Conservation (phyloP, 495 filamentous ascomycete species). For the Viridothelium virens region DNA sequence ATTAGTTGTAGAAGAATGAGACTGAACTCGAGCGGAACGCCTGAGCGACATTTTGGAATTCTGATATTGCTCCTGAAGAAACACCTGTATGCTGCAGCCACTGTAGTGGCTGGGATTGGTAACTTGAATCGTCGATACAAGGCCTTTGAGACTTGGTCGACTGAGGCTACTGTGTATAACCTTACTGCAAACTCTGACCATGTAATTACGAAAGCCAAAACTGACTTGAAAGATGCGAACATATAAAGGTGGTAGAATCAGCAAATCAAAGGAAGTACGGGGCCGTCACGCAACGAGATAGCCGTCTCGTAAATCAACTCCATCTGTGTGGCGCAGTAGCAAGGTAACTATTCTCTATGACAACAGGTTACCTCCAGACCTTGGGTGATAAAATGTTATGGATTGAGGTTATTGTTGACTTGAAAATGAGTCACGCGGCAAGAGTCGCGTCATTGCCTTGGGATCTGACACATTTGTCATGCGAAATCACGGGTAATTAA, state of each 20-base stretch:
- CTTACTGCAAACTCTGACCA: not conserved
- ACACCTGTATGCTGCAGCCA: not conserved
- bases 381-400: not conserved
- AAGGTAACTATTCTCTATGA: too few relatives aligned
- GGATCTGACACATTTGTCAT: slow-evolving; percentile 3
- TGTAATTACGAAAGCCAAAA: not conserved
- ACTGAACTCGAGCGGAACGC: slow-evolving; percentile 29
- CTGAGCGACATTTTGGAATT: slow-evolving; percentile 29
- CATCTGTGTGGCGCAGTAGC: too few relatives aligned
- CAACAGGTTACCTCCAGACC: not conserved
- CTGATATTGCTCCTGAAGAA: not conserved
- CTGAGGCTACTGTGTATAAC: not conserved
- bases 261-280: not conserved
- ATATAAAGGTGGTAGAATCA: not conserved
- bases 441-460: not conserved
- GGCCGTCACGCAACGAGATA: not conserved
- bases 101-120: not conserved
- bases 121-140: not conserved
- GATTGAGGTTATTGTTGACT: not conserved
- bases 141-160: not conserved
- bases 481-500: not conserved
- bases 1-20: slow-evolving; percentile 7
- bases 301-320: too few relatives aligned
- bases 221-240: not conserved
- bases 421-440: not conserved